Percentiles rank a stretch among this genome's conserved stretches.
phyloP scores from a whole-genome alignment of 371 early-diverging fungal genomes.

The Mortierella sp. region DNA sequence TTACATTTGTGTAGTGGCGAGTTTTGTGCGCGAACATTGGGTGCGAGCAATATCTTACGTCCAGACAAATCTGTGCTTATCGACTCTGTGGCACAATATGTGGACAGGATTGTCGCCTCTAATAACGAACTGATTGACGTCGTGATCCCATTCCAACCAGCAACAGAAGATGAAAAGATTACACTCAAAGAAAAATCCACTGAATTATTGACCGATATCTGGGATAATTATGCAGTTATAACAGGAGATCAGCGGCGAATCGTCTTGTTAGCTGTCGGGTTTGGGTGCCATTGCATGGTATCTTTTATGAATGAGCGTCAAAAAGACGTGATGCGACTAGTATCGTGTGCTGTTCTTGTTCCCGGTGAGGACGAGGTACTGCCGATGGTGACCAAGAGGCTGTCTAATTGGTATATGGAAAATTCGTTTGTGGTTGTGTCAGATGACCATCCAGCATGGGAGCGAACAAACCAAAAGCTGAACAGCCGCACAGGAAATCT shows the following conservation, averaged over 20 bases:
- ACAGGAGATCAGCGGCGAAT: slow-evolving; percentile 33
- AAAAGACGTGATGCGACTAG: slow-evolving; percentile 32
- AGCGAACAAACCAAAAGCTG: slow-evolving; percentile 25
- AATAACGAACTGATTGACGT: slow-evolving; percentile 49
- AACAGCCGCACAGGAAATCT: slow-evolving; percentile 38
- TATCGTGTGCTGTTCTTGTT: slow-evolving; percentile 46
- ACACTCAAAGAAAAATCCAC: slow-evolving; percentile 43
- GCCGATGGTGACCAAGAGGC: slow-evolving; percentile 43
- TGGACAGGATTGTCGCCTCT: slow-evolving; percentile 38
- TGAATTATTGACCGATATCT: slow-evolving; percentile 41
- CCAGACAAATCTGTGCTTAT: slow-evolving; percentile 43
- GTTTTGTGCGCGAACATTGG: slow-evolving; percentile 44
- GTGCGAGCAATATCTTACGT: slow-evolving; percentile 42
- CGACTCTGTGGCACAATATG: slow-evolving; percentile 46
- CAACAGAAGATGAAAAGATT: slow-evolving; percentile 42
- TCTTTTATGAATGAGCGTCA: slow-evolving; percentile 54
- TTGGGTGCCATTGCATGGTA: slow-evolving; percentile 45
- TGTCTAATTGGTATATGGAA: slow-evolving; percentile 43
- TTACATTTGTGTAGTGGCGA: slow-evolving; percentile 27
- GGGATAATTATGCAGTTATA: slow-evolving; percentile 47
- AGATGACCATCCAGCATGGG: slow-evolving; percentile 50
- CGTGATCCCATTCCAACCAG: slow-evolving; percentile 42
- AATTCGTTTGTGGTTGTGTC: slow-evolving; percentile 46
- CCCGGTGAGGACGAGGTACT: slow-evolving; percentile 45
- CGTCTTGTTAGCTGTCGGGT: slow-evolving; percentile 39